Conservation (phyloP, 352 stramenopile genomes). For the Phytophthora rubi region DNA sequence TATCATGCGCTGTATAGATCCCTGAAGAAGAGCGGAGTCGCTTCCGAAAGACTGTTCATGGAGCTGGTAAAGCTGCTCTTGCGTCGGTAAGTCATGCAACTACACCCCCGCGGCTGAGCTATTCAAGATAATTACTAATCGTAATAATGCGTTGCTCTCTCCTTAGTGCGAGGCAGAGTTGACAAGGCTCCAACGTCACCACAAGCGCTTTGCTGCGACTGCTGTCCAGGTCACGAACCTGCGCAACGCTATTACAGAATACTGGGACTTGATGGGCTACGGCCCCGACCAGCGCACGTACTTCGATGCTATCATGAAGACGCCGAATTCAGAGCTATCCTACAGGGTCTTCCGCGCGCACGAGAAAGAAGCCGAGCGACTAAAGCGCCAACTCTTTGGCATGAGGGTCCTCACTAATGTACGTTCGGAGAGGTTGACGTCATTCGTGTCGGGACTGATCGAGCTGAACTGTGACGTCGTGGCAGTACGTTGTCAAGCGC, state of each 20-base stretch:
- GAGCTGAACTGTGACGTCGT: background rate
- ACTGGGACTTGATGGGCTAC: constrained; percentile 38
- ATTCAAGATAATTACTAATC: background rate
- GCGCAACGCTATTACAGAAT: constrained; percentile 28
- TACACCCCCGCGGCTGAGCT: background rate
- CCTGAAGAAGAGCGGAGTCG: constrained; percentile 34
- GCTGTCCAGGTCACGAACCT: constrained; percentile 29
- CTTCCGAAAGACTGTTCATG: constrained; percentile 34
- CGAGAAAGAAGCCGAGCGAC: constrained; percentile 36
- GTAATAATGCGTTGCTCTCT: too few relatives aligned
- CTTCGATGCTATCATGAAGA: constrained; percentile 37
- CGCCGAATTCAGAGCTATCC: constrained; percentile 26
- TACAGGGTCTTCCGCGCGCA: constrained; percentile 39
- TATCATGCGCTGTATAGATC: constrained; percentile 21
- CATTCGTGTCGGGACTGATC: background rate
- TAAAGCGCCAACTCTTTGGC: constrained; percentile 32
- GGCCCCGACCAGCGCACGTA: constrained; percentile 25
- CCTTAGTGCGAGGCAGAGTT: constrained; percentile 36
- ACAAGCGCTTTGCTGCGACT: constrained; percentile 34
- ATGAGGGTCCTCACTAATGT: constrained; percentile 33
- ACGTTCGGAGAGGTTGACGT: background rate
- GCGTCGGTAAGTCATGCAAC: constrained; percentile 25
- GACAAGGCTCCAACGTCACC: constrained; percentile 32
- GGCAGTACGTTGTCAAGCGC: constrained; percentile 50
- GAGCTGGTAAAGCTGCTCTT: constrained; percentile 33